These are phyloP conservation scores for Leccinum rimulosum DNA, from an alignment of 768 basidiomycete species.

Conservation along the genomic window DNA sequence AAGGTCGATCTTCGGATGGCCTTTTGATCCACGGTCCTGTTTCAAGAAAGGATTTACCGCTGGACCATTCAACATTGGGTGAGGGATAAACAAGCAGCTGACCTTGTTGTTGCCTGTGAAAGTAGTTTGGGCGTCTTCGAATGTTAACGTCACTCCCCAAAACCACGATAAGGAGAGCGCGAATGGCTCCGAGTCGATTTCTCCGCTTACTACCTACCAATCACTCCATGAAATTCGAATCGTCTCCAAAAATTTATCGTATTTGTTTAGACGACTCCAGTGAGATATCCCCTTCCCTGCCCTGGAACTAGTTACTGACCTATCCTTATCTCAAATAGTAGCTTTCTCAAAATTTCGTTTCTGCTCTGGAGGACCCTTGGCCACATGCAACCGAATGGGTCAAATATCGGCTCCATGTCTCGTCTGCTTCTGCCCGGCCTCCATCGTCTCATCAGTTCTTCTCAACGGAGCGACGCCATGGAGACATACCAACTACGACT, in stretches of 20 bases:
- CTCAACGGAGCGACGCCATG: neutral
- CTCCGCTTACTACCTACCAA: neutral
- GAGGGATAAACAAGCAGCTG: neutral
- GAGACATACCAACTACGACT: neutral
- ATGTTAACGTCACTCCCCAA: no score
- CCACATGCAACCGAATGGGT: neutral
- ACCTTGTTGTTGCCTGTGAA: neutral
- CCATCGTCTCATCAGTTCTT: neutral
- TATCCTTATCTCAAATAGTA: neutral
- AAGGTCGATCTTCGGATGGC: neutral
- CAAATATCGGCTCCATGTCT: neutral
- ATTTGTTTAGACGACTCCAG: neutral
- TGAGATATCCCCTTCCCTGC: no score
- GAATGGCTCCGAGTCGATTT: neutral
- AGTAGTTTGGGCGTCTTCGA: neutral
- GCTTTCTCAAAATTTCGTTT: neutral
- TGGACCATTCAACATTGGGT: neutral
- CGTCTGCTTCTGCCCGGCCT: neutral
- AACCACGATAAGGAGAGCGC: no score
- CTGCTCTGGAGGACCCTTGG: constrained; percentile 4
- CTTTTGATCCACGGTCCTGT: neutral
- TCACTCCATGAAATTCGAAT: no score
- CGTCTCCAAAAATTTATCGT: neutral
- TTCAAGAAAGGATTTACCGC: neutral
- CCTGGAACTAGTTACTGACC: neutral